Conservation (phyloP, 805 yeast genomes). For the Kazachstania taianensis region DNA sequence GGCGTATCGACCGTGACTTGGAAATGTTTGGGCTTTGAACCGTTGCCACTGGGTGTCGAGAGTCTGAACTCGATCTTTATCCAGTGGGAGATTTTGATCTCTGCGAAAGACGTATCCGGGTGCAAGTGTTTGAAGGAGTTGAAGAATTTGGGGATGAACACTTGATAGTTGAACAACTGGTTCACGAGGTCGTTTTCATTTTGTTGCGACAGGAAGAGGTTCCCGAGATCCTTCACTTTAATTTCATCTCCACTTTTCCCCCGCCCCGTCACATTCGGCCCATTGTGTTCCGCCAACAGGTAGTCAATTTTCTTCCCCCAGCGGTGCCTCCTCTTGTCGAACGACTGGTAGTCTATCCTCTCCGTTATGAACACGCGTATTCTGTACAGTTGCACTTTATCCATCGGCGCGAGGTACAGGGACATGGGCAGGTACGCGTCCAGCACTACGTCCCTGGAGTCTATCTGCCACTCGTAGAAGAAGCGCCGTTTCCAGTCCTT, state of each 20-base stretch:
- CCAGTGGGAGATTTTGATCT: conserved; percentile 89
- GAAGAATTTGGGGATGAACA: conserved; percentile 63
- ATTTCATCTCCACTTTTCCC: conserved; percentile 21
- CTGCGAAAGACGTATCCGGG: conserved; percentile 73
- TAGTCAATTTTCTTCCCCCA: conserved; percentile 78
- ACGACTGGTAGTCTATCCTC: conserved; percentile 75
- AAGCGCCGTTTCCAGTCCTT: conserved; percentile 89
- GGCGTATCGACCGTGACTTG: conserved; percentile 94
- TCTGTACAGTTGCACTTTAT: conserved; percentile 73
- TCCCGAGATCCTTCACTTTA: conserved; percentile 31
- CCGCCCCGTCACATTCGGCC: background rate
- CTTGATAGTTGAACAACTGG: conserved; percentile 72
- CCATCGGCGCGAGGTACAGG: conserved; percentile 73
- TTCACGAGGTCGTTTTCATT: conserved; percentile 36
- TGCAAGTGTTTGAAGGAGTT: conserved; percentile 50
- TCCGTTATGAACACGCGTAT: conserved; percentile 79
- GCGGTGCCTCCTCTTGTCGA: conserved; percentile 74
- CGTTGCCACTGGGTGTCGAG: too few species aligned
- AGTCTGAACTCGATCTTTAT: conserved; percentile 71
- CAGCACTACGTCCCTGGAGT: conserved; percentile 74
- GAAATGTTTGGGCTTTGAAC: conserved; percentile 63
- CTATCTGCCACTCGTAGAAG: conserved; percentile 78
- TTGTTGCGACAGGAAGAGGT: conserved; percentile 29
- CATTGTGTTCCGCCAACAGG: conserved; percentile 57
- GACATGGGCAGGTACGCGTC: conserved; percentile 77